A percentile compares a stretch with the other conserved stretches of the same genome.
Conservation (phyloP, 345 rosid species). For the Streptanthus diversifolius region DNA sequence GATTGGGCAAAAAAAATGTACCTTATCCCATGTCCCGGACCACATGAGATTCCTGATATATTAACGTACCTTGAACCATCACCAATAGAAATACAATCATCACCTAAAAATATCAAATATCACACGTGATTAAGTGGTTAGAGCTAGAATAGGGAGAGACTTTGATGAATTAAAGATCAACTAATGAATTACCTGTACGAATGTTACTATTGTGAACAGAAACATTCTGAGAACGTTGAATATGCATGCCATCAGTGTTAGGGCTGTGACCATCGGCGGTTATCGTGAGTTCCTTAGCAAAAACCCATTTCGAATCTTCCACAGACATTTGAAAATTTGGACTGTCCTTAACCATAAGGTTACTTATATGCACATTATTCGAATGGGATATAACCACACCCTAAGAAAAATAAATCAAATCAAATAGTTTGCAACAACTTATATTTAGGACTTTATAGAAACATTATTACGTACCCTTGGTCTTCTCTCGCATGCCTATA, state of each 20-base stretch:
- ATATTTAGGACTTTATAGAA: not conserved
- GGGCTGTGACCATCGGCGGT: conserved; percentile 43
- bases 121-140: not conserved
- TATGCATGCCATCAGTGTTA: conserved; percentile 60
- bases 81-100: conserved; percentile 56
- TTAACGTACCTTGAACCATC: conserved; percentile 35
- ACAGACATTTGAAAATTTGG: conserved; percentile 50
- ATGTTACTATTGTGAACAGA: conserved; percentile 18
- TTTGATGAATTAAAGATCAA: not conserved
- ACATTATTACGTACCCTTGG: conserved; percentile 36
- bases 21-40: conserved; percentile 68
- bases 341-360: conserved; percentile 36
- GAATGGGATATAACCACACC: conserved; percentile 37
- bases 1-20: not conserved
- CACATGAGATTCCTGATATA: conserved; percentile 37
- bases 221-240: conserved; percentile 37
- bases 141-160: too few relatives aligned
- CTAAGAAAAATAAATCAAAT: conserved; percentile 11
- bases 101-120: conserved; percentile 32
- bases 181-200: conserved; percentile 35
- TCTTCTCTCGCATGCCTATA: conserved; percentile 38
- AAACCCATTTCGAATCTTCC: conserved; percentile 24
- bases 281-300: conserved; percentile 34
- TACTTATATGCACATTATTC: conserved; percentile 32
- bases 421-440: not conserved